Percentiles rank a stretch among this genome's conserved stretches.
phyloP scores from a whole-genome alignment of 1,284 basidiomycete species.

The Porphyrellus sp. region DNA sequence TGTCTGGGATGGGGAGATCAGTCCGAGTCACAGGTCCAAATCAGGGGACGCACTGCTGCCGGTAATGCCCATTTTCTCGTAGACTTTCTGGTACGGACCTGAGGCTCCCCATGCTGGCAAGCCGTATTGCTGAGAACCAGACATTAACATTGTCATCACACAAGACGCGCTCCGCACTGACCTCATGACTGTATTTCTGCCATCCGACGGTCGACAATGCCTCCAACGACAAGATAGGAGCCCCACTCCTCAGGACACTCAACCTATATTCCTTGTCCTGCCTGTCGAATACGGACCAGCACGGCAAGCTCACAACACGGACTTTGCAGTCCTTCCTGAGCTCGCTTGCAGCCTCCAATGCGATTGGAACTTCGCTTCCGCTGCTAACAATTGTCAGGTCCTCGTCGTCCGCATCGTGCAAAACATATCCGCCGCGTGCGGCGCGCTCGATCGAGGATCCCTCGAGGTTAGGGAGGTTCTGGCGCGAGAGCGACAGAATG shows the following conservation, averaged over 20 bases:
- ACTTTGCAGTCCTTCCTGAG: slow-evolving; percentile 80
- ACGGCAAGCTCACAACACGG: slow-evolving; percentile 85
- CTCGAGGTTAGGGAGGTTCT: slow-evolving; percentile 92
- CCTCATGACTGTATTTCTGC: slow-evolving; percentile 85
- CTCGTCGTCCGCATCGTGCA: slow-evolving; percentile 71
- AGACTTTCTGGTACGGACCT: slow-evolving; percentile 86
- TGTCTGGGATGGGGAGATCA: slow-evolving; percentile 44
- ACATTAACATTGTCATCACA: slow-evolving; percentile 9
- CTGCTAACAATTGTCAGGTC: slow-evolving; percentile 87
- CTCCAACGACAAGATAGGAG: slow-evolving; percentile 88
- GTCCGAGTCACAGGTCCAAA: neutral
- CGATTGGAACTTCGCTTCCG: slow-evolving; percentile 87
- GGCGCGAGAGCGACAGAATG: slow-evolving; percentile 83
- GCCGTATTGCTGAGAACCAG: slow-evolving; percentile 65
- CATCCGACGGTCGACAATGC: slow-evolving; percentile 80
- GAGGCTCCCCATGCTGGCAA: slow-evolving; percentile 83
- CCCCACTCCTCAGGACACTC: slow-evolving; percentile 83
- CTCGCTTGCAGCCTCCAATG: slow-evolving; percentile 78
- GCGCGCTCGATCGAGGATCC: slow-evolving; percentile 85
- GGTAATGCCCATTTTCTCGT: slow-evolving; percentile 86
- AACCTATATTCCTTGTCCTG: slow-evolving; percentile 81
- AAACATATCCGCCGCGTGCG: slow-evolving; percentile 83
- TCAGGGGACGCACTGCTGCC: slow-evolving; percentile 55
- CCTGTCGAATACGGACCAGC: slow-evolving; percentile 86
- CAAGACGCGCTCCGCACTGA: slow-evolving; percentile 20